Base-by-base conservation (phyloP, 2,329 filamentous ascomycete species). In the Diaporthe batatas region DNA sequence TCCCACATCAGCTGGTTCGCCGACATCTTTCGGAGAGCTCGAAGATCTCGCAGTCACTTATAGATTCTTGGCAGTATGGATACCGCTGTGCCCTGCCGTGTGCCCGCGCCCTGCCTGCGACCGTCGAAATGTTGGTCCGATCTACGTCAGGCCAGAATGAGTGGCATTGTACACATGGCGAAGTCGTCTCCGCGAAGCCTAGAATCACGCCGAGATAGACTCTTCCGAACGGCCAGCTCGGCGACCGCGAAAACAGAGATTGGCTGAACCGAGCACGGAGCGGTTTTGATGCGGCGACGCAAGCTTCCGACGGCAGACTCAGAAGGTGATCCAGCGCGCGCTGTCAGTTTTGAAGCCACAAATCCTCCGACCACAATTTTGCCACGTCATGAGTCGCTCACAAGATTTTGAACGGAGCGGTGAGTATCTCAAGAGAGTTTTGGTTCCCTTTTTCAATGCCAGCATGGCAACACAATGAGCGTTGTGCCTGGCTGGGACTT, bases 361-460 rank as follows among this genome's bases (percentile, higher is more conserved):
- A 25, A 53, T 39, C 18, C 32, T 53, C 44, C 44, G 62, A 64
- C 32, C 32, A 34, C 21, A 36, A 53, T 23, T 67, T 67, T 67
- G 62, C 47, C 47, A 51, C 44, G 12, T 65, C 62, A 67, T 39
- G 62, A 67, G 62, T 67, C 62, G 47, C 47, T 53, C 62, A 51
- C 62, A 36, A 51, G 36, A 29, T n/a, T 21, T 53, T 39, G 14
- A 8, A 67, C n/a, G 11, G 36, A 29, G 62, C 62, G 62, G 62
- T 67, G 47, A 67, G 62, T 65, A 14, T 25, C 14, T 36, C 21
- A 21, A 21, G 62, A 36, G 29, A n/a, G n/a, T 23, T 53, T 10
- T 51, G 39, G 42, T 25, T 21, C 10, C n/a, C 34, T 67, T 32
- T 39, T 21, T 12, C n/a, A 36, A 18, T 25, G 44, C 7, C 3